Base-by-base conservation (phyloP, 768 basidiomycete genomes). In the Candolleomyces aberdarensis region DNA sequence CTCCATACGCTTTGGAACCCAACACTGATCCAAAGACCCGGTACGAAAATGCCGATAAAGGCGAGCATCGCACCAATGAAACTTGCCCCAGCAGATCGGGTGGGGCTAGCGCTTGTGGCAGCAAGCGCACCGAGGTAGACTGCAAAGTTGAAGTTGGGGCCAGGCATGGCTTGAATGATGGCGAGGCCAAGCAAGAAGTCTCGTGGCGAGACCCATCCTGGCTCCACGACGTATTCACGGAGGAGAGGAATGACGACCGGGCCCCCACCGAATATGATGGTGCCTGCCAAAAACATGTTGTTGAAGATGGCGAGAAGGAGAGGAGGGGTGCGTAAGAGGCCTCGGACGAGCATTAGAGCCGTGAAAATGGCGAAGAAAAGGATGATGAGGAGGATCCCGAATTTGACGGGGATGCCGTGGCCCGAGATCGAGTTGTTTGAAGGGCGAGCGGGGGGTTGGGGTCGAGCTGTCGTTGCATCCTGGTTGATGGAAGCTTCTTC, bases 191-290 rank as follows among this genome's bases (percentile, higher is more conserved):
- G 71, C 22, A 85, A 72, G 65, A 85, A 85, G 69, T 85, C 82
- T 49, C 82, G 75, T 9, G 80, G 75, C 20, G 76, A 74, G 31
- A 85, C 82, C 82, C 81, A 82, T 20, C 78, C 80, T 36, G 74
- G 73, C 20, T 78, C 74, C 26, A 85, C 83, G 1, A 78, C 77
- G 64, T 85, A 85, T 56, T 76, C 76, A 31, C 80, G 72, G 15
- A 84, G 70, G 6, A 84, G 74, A 11, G 83, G 83, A 62, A 84
- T 80, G 39, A 85, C 83, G 10, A 85, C 84, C 1, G 84, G 83
- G 41, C 84, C 84, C 14, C 83, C 84, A 31, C 78, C 82, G 59
- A 82, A 80, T 43, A 82, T 80, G 60, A 81, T 77, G 10, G 76
- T 76, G 9, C 81, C 81, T 1, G 79, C 80, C 14, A 82, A 67